phyloP scores from a whole-genome alignment of 164 flowering plant species.

The Berberis vulgaris region DNA sequence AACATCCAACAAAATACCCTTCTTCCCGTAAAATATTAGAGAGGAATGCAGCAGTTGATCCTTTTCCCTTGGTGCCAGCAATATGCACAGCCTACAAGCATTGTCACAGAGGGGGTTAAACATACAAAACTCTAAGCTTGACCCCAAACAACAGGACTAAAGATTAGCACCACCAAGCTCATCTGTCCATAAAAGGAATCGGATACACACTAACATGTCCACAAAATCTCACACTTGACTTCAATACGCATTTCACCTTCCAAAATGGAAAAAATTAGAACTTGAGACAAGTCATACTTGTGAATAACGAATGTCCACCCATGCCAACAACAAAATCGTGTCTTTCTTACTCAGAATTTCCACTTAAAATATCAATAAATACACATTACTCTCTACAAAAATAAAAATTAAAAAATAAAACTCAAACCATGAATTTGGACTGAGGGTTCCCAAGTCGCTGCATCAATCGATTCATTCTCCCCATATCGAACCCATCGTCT shows the following conservation, averaged over 20 bases:
- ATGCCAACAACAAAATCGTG: too few relatives aligned
- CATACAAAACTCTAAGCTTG: not conserved
- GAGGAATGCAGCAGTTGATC: constrained; percentile 91
- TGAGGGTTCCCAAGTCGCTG: constrained; percentile 73
- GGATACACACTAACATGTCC: too few relatives aligned
- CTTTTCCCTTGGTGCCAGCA: constrained; percentile 99
- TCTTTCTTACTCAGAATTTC: too few relatives aligned
- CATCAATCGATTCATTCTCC: constrained; percentile 76
- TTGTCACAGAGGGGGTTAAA: constrained; percentile 6
- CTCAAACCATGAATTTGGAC: constrained; percentile 61
- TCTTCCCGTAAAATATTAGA: constrained; percentile 68
- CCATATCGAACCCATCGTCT: constrained; percentile 73
- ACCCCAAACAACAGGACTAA: too few relatives aligned
- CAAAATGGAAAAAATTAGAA: too few relatives aligned
- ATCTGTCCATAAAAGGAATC: too few relatives aligned
- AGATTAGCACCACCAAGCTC: too few relatives aligned
- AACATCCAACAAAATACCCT: constrained; percentile 91
- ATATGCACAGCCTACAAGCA: constrained; percentile 66
- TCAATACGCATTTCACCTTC: too few relatives aligned
- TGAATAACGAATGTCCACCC: too few relatives aligned
- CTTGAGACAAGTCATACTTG: too few relatives aligned
- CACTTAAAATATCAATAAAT: not conserved
- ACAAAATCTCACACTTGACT: too few relatives aligned
- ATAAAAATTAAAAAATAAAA: not conserved
- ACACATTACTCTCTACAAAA: not conserved